These are phyloP conservation scores for Trichoderma asperellum DNA, from an alignment of 2,329 filamentous ascomycete genomes.

Conservation along the genomic window DNA sequence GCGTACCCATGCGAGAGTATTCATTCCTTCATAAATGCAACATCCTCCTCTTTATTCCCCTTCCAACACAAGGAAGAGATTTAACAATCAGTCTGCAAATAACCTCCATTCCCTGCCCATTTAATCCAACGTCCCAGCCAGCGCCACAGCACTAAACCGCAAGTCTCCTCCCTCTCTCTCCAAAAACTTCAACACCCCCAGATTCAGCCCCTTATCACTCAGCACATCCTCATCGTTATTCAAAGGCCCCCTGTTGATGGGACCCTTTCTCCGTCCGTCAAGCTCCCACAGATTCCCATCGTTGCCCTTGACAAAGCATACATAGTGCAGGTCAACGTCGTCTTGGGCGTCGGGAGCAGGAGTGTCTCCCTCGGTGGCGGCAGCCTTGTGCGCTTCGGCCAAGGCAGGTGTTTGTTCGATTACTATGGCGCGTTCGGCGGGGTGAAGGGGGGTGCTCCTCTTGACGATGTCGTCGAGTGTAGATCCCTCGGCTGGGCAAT, in stretches of 20 bases:
- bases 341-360: conserved; percentile 76
- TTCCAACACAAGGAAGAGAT: neutral
- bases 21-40: neutral
- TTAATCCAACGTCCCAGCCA: conserved; percentile 57
- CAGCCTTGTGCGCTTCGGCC: conserved; percentile 76
- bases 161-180: conserved; percentile 59
- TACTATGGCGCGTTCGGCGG: conserved; percentile 68
- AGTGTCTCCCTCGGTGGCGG: conserved; percentile 78
- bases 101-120: neutral
- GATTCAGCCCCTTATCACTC: conserved; percentile 72
- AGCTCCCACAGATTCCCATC: conserved; percentile 68
- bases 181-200: conserved; percentile 66
- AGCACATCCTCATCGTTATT: conserved; percentile 69
- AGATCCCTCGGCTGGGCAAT: conserved; percentile 43
- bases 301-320: conserved; percentile 81
- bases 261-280: conserved; percentile 62
- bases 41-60: neutral
- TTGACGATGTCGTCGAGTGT: conserved; percentile 68
- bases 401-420: conserved; percentile 77
- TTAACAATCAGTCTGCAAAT: neutral
- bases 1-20: neutral
- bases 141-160: conserved; percentile 62
- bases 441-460: conserved; percentile 70
- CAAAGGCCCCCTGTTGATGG: conserved; percentile 60
- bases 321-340: conserved; percentile 90